Percentiles rank a stretch among this genome's conserved stretches.
phyloP scores from a whole-genome alignment of 148 eudicot genomes.

The Vaccinium vitisidaea region DNA sequence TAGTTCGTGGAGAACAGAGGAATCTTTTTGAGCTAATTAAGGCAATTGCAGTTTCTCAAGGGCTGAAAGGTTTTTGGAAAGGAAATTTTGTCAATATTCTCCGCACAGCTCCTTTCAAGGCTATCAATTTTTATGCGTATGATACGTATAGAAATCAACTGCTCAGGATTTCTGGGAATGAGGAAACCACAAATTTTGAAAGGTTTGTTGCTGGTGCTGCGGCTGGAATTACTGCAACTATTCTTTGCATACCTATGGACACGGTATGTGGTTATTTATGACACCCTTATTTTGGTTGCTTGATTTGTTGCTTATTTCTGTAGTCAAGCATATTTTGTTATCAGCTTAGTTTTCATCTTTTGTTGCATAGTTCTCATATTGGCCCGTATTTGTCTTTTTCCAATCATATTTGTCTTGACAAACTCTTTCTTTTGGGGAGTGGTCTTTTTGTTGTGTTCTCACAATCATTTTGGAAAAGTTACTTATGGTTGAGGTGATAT shows the following conservation, averaged over 20 bases:
- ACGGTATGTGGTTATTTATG: conserved; percentile 56
- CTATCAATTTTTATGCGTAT: conserved; percentile 93
- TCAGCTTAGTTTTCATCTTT: neutral
- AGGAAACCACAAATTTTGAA: conserved; percentile 84
- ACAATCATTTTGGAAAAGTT: too few species aligned
- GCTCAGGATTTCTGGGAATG: conserved; percentile 65
- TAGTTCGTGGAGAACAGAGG: conserved; percentile 88
- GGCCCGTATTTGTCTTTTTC: neutral
- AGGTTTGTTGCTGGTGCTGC: conserved; percentile 94
- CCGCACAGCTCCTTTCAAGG: conserved; percentile 93
- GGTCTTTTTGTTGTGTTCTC: too few species aligned
- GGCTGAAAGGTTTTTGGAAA: conserved; percentile 94
- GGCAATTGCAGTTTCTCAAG: conserved; percentile 75
- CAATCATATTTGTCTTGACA: too few species aligned
- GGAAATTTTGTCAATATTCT: conserved; percentile 97
- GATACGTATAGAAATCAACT: conserved; percentile 80
- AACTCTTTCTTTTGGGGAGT: too few species aligned
- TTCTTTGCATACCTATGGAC: conserved; percentile 96
- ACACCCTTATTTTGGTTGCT: neutral
- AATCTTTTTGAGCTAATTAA: conserved; percentile 68
- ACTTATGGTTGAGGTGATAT: too few species aligned
- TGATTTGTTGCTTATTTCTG: conserved; percentile 7
- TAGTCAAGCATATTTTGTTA: neutral
- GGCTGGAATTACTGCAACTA: conserved; percentile 93
- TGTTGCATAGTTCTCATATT: neutral